phyloP scores from a whole-genome alignment of 331 rosid genomes.

The Malus hybrid region DNA sequence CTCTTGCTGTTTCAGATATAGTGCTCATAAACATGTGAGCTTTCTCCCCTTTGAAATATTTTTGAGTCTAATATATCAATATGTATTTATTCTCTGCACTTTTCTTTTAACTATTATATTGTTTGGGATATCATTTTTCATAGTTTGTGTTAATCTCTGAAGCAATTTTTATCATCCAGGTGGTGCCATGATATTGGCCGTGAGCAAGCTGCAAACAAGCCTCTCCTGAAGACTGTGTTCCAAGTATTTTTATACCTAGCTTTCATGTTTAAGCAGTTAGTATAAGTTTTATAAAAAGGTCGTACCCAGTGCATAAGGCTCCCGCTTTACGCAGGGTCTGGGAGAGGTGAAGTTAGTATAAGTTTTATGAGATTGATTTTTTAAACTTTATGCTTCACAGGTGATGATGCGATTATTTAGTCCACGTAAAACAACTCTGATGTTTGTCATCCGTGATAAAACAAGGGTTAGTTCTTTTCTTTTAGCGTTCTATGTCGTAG shows the following conservation, averaged over 20 bases:
- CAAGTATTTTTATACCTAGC: conserved; percentile 48
- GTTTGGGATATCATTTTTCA: neutral
- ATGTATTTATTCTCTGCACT: neutral
- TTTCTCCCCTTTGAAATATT: neutral
- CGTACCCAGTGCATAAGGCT: no score
- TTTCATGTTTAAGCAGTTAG: neutral
- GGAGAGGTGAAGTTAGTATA: neutral
- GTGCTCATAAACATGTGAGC: conserved; percentile 94
- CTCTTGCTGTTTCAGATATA: conserved; percentile 97
- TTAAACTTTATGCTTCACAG: conserved; percentile 33
- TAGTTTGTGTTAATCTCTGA: conserved; percentile 4
- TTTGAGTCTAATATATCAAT: neutral
- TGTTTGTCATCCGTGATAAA: conserved; percentile 98
- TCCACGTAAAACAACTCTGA: conserved; percentile 90
- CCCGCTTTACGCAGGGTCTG: no score
- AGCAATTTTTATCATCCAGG: conserved; percentile 37
- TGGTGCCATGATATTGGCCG: conserved; percentile 99
- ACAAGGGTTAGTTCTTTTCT: conserved; percentile 66
- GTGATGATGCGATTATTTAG: conserved; percentile 99
- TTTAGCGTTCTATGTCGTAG: neutral
- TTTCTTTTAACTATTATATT: conserved; percentile 5
- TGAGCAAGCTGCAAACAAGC: conserved; percentile 99
- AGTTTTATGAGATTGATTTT: neutral
- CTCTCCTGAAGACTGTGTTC: conserved; percentile 91
- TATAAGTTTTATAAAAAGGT: neutral